Evolutionary conservation across 306 rosid genomes (phyloP).

Genomic region (Pterocarpus santalinus): DNA sequence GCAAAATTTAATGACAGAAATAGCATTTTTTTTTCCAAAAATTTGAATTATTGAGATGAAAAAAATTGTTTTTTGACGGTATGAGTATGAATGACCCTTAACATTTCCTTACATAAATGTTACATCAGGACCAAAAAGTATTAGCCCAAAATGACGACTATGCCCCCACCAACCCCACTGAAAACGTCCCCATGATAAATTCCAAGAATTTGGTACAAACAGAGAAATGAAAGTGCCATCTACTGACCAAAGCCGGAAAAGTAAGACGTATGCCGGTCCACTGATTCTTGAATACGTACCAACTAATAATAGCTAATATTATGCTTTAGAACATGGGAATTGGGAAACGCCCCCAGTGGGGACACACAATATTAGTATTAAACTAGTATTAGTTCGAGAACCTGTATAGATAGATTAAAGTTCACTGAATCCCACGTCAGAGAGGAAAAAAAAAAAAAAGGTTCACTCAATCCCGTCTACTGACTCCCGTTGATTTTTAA

Average conservation of each 20-base stretch:
- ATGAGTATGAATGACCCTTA: background rate
- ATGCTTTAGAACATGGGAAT: conserved; percentile 56
- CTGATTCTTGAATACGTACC: conserved; percentile 47
- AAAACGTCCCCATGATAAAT: conserved; percentile 45
- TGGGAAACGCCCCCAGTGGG: conserved; percentile 54
- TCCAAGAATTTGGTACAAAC: conserved; percentile 34
- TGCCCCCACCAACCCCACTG: conserved; percentile 74
- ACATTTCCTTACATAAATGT: background rate
- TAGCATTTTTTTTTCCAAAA: background rate
- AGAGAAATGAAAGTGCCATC: conserved; percentile 40
- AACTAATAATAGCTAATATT: conserved; percentile 30
- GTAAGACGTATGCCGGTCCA: conserved; percentile 36
- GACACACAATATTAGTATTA: conserved; percentile 25
- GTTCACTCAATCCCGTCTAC: background rate
- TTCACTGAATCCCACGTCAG: no score
- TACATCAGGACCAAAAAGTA: background rate
- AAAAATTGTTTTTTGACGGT: background rate
- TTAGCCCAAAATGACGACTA: conserved; percentile 43
- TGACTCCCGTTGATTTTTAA: background rate
- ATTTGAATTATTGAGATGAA: background rate
- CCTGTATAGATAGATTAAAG: background rate
- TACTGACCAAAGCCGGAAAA: conserved; percentile 38
- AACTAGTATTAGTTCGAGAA: background rate
- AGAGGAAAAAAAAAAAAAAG: no score
- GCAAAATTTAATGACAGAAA: background rate